Percentiles rank a stretch among this genome's conserved stretches.
phyloP scores from a whole-genome alignment of 2,329 filamentous ascomycete species.

The Mycocentrospora acerina region DNA sequence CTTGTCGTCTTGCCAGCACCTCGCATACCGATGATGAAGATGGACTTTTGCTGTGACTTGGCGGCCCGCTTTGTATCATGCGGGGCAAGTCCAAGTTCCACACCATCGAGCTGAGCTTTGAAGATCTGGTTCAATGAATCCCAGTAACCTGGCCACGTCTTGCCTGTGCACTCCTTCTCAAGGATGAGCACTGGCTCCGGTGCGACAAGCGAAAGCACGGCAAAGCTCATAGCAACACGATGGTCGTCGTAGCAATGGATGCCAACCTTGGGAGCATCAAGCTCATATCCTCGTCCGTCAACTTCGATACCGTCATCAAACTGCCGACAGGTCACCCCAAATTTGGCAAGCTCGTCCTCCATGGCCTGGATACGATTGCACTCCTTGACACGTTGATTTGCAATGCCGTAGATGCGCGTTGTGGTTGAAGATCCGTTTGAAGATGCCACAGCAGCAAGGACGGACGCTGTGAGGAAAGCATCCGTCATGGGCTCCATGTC shows the following conservation, averaged over 20 bases:
- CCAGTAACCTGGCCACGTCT: constrained; percentile 99
- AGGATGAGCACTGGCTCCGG: constrained; percentile 73
- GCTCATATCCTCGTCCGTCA: constrained; percentile 57
- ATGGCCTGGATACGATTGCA: constrained; percentile 96
- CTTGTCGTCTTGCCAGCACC: constrained; percentile 96
- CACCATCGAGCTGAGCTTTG: constrained; percentile 72
- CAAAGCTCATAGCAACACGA: constrained; percentile 97
- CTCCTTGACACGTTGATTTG: constrained; percentile 97
- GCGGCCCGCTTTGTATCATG: constrained; percentile 30
- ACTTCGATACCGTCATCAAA: constrained; percentile 92
- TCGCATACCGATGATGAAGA: constrained; percentile 96
- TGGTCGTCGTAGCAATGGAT: constrained; percentile 97
- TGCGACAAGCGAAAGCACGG: constrained; percentile 75
- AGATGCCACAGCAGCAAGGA: constrained; percentile 83
- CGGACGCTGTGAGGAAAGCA: constrained; percentile 92
- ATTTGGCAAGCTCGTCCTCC: constrained; percentile 92
- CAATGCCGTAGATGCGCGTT: constrained; percentile 89
- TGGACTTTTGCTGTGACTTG: constrained; percentile 59
- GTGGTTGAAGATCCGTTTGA: constrained; percentile 63
- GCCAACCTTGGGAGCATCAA: constrained; percentile 57
- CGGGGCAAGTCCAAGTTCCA: constrained; percentile 54
- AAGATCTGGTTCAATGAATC: constrained; percentile 81
- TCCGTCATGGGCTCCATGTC: constrained; percentile 99
- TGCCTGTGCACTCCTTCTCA: constrained; percentile 90
- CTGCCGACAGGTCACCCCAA: constrained; percentile 82